Evolutionary conservation across 345 rosid species (phyloP), one percentile per base, ranked within the genome.

Genomic region (Syzygium aromaticum): DNA sequence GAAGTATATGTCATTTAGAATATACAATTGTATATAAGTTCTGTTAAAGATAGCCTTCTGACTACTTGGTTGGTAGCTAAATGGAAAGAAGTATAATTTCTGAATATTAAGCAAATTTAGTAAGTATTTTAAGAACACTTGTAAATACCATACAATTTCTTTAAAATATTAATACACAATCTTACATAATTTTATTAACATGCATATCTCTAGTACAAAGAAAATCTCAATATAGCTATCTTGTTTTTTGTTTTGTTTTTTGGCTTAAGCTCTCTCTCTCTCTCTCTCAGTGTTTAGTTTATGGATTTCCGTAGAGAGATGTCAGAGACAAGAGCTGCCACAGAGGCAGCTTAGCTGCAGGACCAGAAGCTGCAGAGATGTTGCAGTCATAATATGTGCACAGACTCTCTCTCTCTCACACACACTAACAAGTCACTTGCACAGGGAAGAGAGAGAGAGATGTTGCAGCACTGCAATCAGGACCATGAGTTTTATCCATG

Each of bases 311-410:
- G 95, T 89, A 91, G 94, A 85, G 90, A 85, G 89, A 2, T 94
- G 97, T 95, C 97, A 94, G 96, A 93, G 94, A 93, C 95, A 94
- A 88, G 94, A 87, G 94, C 95, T 91, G 95, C 92, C 88, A 84
- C 89, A 80, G 86, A 85, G 80, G 91, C 90, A 89, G 93, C 90
- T 83, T 86, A 88, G 91, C 85, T 90, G 94, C 90, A 93, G 92
- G 85, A 86, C 77, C 92, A 90, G 92, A 86, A 88, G 90, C 86
- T 52, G 78, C 92, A 90, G 91, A 91, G 90, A 86, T 22, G 73
- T 73, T 73, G 82, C 82, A 73, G 82, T 73, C 82, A 73, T 73
- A 73, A 73, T 73, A 73, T 73, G 49, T 73, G 82, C 49, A 73
- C 82, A 38, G 82, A 73, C 82, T 38, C 27, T 73, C 49, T 73